Evolutionary conservation across 805 yeast genomes (phyloP), one percentile per base, ranked within the genome.

Genomic region (Sugiyamaella chiloensis): DNA sequence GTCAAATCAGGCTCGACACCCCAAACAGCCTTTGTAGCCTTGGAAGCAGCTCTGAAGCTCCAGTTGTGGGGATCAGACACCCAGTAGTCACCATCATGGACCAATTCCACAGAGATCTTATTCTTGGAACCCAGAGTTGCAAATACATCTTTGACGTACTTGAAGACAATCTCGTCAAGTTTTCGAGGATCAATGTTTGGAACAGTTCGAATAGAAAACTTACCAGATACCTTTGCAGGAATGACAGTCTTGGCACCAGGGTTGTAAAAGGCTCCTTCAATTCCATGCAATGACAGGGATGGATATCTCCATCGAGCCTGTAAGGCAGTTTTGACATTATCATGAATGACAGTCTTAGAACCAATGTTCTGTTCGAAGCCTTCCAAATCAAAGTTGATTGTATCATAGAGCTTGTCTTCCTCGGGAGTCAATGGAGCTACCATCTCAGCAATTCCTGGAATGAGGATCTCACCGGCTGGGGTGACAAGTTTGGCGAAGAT

Each of bases 281-380:
- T 78, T 58, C 99, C 99, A 69, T 93, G 99, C 56, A 93, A 68
- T 2, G 98, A 90, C 60, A 93, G 75, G 5, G 98, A 88, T 48
- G 99, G 99, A 71, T 76, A 89, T 76, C 99, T 85, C 99, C 99
- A 93, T 78, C 99, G 83, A 69, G 90, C 97, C 85, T 89, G 91
- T 61, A 93, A 78, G 51, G 95, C 89, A 51, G 83, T 84, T 71
- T 88, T 82, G 70, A 88, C 87, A 65, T 77, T 76, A 54, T 80
- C 75, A 71, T 83, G 83, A 51, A 90, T 74, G 30, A 89, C 80
- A 40, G 96, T 89, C 54, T 87, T 66, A 6, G 96, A 83, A 44
- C 98, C 97, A 16, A 91, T 75, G 42, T 97, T 96, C 17, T 79
- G 81, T 64, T 90, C 86, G 66, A 93, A 79, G 58, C 90, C 98